phyloP scores from a whole-genome alignment of 305 asterid species.

The Fraxinus baroniana region DNA sequence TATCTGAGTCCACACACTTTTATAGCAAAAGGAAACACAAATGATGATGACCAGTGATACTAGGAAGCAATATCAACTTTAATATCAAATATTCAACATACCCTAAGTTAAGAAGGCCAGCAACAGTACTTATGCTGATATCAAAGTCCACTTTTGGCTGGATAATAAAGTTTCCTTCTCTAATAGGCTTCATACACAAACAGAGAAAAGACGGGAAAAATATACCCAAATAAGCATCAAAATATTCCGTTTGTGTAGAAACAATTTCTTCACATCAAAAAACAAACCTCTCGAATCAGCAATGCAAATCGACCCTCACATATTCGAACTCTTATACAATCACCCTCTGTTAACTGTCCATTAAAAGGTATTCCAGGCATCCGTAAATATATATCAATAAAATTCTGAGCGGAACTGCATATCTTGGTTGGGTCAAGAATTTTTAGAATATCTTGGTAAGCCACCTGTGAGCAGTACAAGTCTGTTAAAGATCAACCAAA shows the following conservation, averaged over 20 bases:
- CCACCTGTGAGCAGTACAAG: conserved; percentile 56
- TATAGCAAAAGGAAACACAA: neutral
- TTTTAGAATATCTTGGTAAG: conserved; percentile 82
- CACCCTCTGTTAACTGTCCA: conserved; percentile 85
- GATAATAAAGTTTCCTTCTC: conserved; percentile 89
- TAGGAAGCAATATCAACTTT: conserved; percentile 5
- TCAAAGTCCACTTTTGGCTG: conserved; percentile 99
- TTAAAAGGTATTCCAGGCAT: conserved; percentile 74
- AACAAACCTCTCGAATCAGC: conserved; percentile 89
- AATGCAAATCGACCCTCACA: conserved; percentile 97
- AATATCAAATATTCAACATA: conserved; percentile 39
- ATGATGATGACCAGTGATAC: neutral
- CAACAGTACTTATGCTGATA: conserved; percentile 96
- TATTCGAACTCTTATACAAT: conserved; percentile 88
- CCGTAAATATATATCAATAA: conserved; percentile 76
- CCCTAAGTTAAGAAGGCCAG: conserved; percentile 99
- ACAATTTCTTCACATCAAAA: neutral
- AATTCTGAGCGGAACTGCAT: conserved; percentile 93
- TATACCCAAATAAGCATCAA: conserved; percentile 3
- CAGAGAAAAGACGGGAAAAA: conserved; percentile 10
- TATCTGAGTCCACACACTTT: neutral
- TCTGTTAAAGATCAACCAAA: conserved; percentile 20
- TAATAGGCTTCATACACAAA: conserved; percentile 68
- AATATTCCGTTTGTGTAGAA: conserved; percentile 5
- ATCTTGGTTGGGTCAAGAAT: conserved; percentile 90